phyloP scores from a whole-genome alignment of 352 stramenopile species.

The Phytophthora litchii region DNA sequence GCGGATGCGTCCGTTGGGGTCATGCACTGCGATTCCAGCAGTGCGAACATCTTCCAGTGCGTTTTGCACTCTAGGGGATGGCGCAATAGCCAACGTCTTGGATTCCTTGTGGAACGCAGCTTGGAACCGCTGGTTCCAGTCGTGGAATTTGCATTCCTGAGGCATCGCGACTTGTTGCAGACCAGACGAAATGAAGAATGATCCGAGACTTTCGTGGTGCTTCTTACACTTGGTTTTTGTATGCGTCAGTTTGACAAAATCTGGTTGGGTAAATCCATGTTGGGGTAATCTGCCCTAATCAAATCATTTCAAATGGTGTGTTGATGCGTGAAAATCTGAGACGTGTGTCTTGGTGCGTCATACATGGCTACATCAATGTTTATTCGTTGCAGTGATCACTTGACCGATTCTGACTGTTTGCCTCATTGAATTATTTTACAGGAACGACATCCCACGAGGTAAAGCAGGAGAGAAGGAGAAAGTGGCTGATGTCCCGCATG shows the following conservation, averaged over 20 bases:
- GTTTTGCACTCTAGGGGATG: conserved; percentile 4
- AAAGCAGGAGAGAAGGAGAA: conserved; percentile 40
- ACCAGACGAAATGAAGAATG: conserved; percentile 3
- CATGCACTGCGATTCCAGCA: conserved; percentile 35
- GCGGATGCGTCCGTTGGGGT: conserved; percentile 29
- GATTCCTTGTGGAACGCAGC: conserved; percentile 24
- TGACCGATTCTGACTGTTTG: neutral
- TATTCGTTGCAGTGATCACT: no score
- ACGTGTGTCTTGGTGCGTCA: conserved; percentile 2
- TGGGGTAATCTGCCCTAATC: conserved; percentile 7
- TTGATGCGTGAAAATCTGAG: conserved; percentile 7
- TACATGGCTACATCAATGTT: conserved; percentile 10
- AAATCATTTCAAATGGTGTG: no score
- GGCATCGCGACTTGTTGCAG: conserved; percentile 12
- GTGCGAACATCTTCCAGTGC: conserved; percentile 27
- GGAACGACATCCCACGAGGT: conserved; percentile 36
- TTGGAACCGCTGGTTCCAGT: conserved; percentile 35
- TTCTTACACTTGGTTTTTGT: neutral
- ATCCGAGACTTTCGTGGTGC: neutral
- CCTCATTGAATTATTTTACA: conserved; percentile 1
- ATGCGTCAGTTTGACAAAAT: conserved; percentile 7
- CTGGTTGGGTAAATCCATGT: neutral
- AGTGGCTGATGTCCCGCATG: conserved; percentile 39
- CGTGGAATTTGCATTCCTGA: conserved; percentile 35
- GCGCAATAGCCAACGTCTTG: conserved; percentile 4